Evolutionary conservation across 805 yeast species (phyloP).

Genomic region (Danielozyma ontarioensis): DNA sequence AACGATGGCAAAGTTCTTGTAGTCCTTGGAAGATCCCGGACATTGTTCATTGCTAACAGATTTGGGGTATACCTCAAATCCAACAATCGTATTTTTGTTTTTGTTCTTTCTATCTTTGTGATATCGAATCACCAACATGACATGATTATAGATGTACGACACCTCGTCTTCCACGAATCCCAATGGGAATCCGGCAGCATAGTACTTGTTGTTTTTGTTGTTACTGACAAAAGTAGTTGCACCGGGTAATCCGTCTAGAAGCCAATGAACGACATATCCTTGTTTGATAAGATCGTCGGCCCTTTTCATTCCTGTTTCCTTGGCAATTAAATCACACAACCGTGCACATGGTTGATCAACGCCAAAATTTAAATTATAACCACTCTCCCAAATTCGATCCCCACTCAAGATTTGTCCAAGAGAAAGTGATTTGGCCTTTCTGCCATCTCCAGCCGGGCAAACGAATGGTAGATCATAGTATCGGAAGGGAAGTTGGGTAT

Average conservation of each 20-base stretch:
- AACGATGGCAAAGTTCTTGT: conserved; percentile 48
- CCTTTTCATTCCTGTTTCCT: conserved; percentile 43
- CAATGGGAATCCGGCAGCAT: conserved; percentile 81
- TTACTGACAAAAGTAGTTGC: conserved; percentile 73
- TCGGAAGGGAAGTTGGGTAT: conserved; percentile 70
- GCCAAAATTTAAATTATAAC: conserved; percentile 59
- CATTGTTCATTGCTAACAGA: conserved; percentile 65
- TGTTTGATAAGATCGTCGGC: conserved; percentile 60
- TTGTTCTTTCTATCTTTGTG: conserved; percentile 41
- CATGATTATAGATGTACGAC: conserved; percentile 70
- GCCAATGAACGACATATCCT: conserved; percentile 81
- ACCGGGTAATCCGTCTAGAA: conserved; percentile 78
- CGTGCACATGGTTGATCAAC: conserved; percentile 61
- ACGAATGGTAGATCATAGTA: conserved; percentile 77
- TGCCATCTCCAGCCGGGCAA: conserved; percentile 55
- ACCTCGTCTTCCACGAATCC: conserved; percentile 61
- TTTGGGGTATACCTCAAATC: conserved; percentile 85
- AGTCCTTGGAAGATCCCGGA: conserved; percentile 67
- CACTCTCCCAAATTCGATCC: conserved; percentile 73
- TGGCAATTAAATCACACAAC: conserved; percentile 62
- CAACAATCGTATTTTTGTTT: conserved; percentile 59
- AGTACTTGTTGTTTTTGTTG: conserved; percentile 58
- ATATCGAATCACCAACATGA: conserved; percentile 73
- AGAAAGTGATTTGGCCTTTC: conserved; percentile 62
- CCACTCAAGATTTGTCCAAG: conserved; percentile 77